These are phyloP conservation scores for Nematodospora anomalae DNA, from an alignment of 1,139 yeast genomes.

Conservation along the genomic window DNA sequence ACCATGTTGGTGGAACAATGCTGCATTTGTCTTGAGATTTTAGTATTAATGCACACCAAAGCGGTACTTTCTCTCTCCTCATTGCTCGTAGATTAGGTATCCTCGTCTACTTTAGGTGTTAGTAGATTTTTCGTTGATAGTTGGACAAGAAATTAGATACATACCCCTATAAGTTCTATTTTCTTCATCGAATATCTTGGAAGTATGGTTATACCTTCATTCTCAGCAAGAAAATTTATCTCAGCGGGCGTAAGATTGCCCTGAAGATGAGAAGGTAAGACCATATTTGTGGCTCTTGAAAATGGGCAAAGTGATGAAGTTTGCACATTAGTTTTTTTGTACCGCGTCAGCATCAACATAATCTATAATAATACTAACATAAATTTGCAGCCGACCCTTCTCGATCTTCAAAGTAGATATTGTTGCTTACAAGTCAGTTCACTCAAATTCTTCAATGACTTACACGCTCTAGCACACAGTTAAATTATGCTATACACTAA, in stretches of 20 bases:
- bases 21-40: slow-evolving; percentile 86
- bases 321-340: neutral
- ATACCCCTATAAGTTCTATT: slow-evolving; percentile 61
- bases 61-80: slow-evolving; percentile 69
- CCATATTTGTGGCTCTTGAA: slow-evolving; percentile 41
- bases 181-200: slow-evolving; percentile 73
- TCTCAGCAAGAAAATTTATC: slow-evolving; percentile 82
- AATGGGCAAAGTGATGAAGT: neutral
- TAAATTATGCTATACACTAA: too few species aligned
- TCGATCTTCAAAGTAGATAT: too few species aligned
- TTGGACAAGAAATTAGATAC: slow-evolving; percentile 19
- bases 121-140: slow-evolving; percentile 8
- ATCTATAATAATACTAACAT: too few species aligned
- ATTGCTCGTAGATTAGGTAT: slow-evolving; percentile 63
- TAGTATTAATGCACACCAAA: slow-evolving; percentile 85
- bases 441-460: too few species aligned
- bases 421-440: too few species aligned
- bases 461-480: too few species aligned
- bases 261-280: slow-evolving; percentile 58
- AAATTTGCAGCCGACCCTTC: too few species aligned
- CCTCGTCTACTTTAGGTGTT: slow-evolving; percentile 29
- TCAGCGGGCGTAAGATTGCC: slow-evolving; percentile 73
- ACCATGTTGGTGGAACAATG: slow-evolving; percentile 87
- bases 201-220: slow-evolving; percentile 65
- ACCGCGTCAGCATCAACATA: neutral